These are phyloP conservation scores for Penicillium decumbens DNA, from an alignment of 2,329 filamentous ascomycete species.

Conservation along the genomic window DNA sequence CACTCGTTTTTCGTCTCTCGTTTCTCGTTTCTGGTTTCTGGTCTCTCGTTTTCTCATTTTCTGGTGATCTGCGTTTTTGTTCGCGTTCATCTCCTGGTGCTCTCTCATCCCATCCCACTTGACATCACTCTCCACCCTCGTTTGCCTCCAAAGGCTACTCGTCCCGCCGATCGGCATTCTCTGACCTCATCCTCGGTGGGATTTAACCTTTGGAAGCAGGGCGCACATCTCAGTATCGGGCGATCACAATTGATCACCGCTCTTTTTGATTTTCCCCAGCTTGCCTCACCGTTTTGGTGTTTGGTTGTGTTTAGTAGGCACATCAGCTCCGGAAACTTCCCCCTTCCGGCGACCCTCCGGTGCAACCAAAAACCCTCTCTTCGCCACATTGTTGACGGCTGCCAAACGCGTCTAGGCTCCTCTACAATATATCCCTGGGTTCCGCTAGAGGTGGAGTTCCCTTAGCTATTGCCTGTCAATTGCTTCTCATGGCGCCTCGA, in stretches of 20 bases:
- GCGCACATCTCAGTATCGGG: background rate
- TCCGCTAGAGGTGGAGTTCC: constrained; percentile 5
- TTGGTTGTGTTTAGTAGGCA: background rate
- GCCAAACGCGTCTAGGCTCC: constrained; percentile 4
- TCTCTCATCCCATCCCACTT: background rate
- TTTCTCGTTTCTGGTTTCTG: background rate
- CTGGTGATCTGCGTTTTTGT: constrained; percentile 1
- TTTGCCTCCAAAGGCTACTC: background rate
- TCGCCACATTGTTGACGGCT: constrained; percentile 24
- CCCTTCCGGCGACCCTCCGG: constrained; percentile 16
- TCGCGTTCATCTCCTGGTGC: background rate
- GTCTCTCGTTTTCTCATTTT: background rate
- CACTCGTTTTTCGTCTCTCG: too few relatives aligned
- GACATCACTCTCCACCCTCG: constrained; percentile 3
- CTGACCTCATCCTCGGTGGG: constrained; percentile 17
- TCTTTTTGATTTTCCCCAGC: constrained; percentile 2
- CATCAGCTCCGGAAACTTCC: constrained; percentile 2
- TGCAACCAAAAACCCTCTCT: constrained; percentile 11
- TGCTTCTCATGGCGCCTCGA: constrained; percentile 34
- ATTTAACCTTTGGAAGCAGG: constrained; percentile 1
- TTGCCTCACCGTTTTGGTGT: constrained; percentile 3
- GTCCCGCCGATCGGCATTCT: constrained; percentile 12
- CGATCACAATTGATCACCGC: constrained; percentile 11
- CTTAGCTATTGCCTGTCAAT: constrained; percentile 12
- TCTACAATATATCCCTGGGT: constrained; percentile 3